phyloP scores from a whole-genome alignment of 2,329 filamentous ascomycete genomes.

The Clonostachys rhizophaga region DNA sequence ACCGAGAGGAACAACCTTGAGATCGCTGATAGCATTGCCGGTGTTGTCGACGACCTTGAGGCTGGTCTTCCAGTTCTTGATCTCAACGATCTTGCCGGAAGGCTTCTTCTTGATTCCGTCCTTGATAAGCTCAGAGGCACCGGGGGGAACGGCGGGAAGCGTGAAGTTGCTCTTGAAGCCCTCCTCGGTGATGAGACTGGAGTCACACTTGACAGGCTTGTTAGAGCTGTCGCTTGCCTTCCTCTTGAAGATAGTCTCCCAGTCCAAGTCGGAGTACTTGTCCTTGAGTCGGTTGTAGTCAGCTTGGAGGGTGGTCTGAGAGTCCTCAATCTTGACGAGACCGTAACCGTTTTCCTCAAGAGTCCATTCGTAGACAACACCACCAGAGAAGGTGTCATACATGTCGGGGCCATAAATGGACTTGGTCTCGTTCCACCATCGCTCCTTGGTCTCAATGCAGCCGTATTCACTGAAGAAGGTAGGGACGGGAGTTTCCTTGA shows the following conservation, averaged over 20 bases:
- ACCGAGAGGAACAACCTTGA: constrained; percentile 41
- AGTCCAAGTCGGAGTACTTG: constrained; percentile 73
- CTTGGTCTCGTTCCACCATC: constrained; percentile 71
- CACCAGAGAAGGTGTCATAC: constrained; percentile 65
- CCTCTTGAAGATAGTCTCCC: constrained; percentile 58
- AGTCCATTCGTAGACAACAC: constrained; percentile 77
- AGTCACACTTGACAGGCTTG: constrained; percentile 57
- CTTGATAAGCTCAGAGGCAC: constrained; percentile 68
- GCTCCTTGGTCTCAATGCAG: constrained; percentile 68
- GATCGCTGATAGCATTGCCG: constrained; percentile 33
- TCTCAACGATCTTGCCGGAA: constrained; percentile 61
- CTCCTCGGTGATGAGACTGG: constrained; percentile 60
- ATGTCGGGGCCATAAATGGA: constrained; percentile 69
- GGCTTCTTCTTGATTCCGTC: constrained; percentile 66
- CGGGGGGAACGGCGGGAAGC: constrained; percentile 63
- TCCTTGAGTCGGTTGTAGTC: constrained; percentile 72
- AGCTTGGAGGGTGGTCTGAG: constrained; percentile 51
- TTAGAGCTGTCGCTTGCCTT: constrained; percentile 49
- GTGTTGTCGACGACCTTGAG: constrained; percentile 32
- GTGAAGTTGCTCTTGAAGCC: constrained; percentile 78
- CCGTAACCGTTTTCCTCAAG: constrained; percentile 65
- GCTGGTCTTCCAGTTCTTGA: constrained; percentile 58
- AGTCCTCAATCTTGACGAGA: constrained; percentile 56
- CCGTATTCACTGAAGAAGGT: constrained; percentile 82
- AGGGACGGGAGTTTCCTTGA: constrained; percentile 62